phyloP scores from a whole-genome alignment of 2,329 filamentous ascomycete species.

The Diaporthe sp. region DNA sequence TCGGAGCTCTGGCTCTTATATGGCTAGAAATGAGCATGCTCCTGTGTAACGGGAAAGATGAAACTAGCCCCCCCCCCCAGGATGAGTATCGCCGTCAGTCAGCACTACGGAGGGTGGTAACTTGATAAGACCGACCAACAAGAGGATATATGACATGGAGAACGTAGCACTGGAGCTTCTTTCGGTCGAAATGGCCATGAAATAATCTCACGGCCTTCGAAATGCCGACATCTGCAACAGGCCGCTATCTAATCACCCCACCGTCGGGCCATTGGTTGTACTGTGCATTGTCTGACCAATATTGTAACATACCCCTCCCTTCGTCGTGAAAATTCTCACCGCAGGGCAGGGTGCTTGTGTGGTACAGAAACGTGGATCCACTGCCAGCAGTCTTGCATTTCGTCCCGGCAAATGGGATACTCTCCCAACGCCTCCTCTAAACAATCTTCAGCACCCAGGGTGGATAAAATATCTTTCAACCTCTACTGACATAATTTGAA shows the following conservation, averaged over 20 bases:
- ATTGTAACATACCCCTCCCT: conserved; percentile 22
- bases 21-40: background rate
- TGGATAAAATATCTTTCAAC: background rate
- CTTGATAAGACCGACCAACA: background rate
- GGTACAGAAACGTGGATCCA: conserved; percentile 9
- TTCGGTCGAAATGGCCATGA: background rate
- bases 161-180: background rate
- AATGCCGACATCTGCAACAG: background rate
- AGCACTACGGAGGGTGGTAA: background rate
- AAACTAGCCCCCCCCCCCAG: background rate
- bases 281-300: background rate
- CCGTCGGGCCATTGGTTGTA: conserved; percentile 2
- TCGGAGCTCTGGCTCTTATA: background rate
- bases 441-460: background rate
- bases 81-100: background rate
- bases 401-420: background rate
- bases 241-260: conserved; percentile 1
- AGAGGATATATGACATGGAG: background rate
- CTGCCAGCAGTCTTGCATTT: background rate
- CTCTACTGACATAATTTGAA: background rate
- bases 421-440: background rate
- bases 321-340: background rate
- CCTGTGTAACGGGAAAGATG: conserved; percentile 1
- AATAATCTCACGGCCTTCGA: background rate
- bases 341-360: background rate